Base-by-base conservation (phyloP, 179 eudicot genomes). In the Beta macrorhiza region DNA sequence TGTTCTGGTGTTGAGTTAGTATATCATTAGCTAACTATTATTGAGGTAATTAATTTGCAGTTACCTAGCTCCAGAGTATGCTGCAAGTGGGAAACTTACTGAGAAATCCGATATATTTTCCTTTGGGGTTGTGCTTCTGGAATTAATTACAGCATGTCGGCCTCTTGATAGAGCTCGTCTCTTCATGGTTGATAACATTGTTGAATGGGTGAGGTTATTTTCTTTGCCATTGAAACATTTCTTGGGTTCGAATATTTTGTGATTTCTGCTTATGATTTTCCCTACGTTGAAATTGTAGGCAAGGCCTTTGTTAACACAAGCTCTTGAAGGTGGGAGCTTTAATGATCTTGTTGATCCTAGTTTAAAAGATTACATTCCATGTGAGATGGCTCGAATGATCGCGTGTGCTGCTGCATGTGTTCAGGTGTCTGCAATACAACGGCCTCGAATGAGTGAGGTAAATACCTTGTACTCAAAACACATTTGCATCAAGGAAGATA, bases 361-460 rank as follows among this genome's bases (percentile, higher is more conserved):
- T 70, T 74, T 92, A 76, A 82, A 88, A 32, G 81, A 82, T 16
- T 88, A 88, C 78, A 86, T 86, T 59, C 29, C 78, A 1, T 29
- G 47, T 13, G 92, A 89, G 83, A n/a, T 57, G 91, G 55, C 82
- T 52, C 88, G 86, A 65, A 86, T 92, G 92, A 83, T 89, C 75
- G 90, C 90, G 57, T 92, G 97, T 87, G 97, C 95, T 68, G 87
- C 88, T 80, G 90, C 80, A 61, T 91, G 91, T 86, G 87, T 90
- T 15, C 91, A 90, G 52, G 87, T 85, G 76, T 85, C 88, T 86
- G 89, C 93, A 59, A 84, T 89, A 49, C 87, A 82, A 47, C 84
- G 97, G 77, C 97, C 93, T 56, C 74, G 20, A 58, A 92, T 92
- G 91, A 85, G 88, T 78, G 89, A 89, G 97, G 94, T 92, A 89